Evolutionary conservation across 306 rosid genomes (phyloP), one percentile per base, ranked within the genome.

Genomic region (Fagus sylvatica): DNA sequence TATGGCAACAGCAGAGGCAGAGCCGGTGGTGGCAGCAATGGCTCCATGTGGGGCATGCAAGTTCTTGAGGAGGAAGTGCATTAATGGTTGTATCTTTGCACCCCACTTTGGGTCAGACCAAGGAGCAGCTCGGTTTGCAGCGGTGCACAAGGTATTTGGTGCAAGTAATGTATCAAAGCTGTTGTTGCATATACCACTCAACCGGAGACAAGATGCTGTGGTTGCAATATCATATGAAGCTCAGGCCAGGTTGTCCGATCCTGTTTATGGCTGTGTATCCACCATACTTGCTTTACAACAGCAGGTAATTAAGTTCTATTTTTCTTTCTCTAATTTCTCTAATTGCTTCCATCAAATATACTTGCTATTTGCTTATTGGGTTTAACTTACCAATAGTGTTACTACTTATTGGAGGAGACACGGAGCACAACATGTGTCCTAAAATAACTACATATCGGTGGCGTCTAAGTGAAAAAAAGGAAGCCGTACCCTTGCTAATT

Each of bases 21-120:
- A 62, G 42, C 48, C 46, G 12, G 49, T n/a, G 48, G 49, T 17
- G 0, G 40, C 79, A 0, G 48, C 81, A 1, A 5, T 65, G 5
- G 66, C 87, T 22, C 97, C 98, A 4, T 93, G 98, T 33, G 97
- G 97, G 1, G 98, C 97, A 0, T 93, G 97, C 87, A 93, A 91
- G 81, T 91, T 88, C 76, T 51, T 87, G 69, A 84, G 97, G 68
- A 87, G 93, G 79, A 93, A 86, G 76, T 93, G 98, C 60, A 28
- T 80, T 0, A 68, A 51, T 22, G 98, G 88, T 4, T 93, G 98
- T 84, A 82, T 90, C 28, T 93, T 93, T 39, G 97, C 97, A 2
- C 98, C 98, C 0, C 78, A 87, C 73, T 93, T 93, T 64, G 79
- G 88, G 30, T 78, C 91, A 0, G 96, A 87, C 75, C 90, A 93